Base-by-base conservation (phyloP, 2,329 filamentous ascomycete species). In the Penicillium janthinellum region DNA sequence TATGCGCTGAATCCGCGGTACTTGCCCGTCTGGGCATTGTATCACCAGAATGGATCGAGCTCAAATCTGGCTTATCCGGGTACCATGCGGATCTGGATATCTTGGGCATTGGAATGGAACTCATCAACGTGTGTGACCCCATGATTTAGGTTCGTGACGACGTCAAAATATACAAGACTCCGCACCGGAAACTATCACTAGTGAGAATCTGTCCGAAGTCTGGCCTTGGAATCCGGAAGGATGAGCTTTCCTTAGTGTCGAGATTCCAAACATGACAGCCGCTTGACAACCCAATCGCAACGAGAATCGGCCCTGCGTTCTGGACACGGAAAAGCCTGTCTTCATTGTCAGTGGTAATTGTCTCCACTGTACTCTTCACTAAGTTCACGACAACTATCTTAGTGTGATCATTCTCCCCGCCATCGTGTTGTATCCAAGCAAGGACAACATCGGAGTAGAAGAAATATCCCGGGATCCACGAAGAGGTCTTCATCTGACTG, bases 201-300 rank as follows among this genome's bases (percentile, higher is more conserved):
- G 20, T 20, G 20, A 67, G 38, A 51, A 73, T 68, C 35, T 61
- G 37, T 1, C 20, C 10, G 52, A 62, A 63, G 14, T 53, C 20
- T 10, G 57, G 11, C 2, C 68, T 71, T 8, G 73, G 20, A 20
- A 20, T 20, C 31, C 72, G 73, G 47, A 76, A 70, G 12, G 48
- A 63, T 14, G 57, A 59, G 35, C 62, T 28, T 22, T 68, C 59
- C 11, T 66, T 58, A 2, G 66, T 69, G 14, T 59, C 22, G n/a
- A 70, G 49, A 44, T 70, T 60, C 71, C 72, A 75, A 12, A 70
- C 67, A 61, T 74, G 64, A 45, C 72, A 75, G 38, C 55, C 17
- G 20, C 20, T 20, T 39, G 48, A 2, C 34, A 34, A 25, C 8
- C 60, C 58, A 5, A 60, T 37, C 6, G 56, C 61, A 1, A 58